Evolutionary conservation across 2,329 filamentous ascomycete species (phyloP).

Genomic region (Amauroascus verrucosus): DNA sequence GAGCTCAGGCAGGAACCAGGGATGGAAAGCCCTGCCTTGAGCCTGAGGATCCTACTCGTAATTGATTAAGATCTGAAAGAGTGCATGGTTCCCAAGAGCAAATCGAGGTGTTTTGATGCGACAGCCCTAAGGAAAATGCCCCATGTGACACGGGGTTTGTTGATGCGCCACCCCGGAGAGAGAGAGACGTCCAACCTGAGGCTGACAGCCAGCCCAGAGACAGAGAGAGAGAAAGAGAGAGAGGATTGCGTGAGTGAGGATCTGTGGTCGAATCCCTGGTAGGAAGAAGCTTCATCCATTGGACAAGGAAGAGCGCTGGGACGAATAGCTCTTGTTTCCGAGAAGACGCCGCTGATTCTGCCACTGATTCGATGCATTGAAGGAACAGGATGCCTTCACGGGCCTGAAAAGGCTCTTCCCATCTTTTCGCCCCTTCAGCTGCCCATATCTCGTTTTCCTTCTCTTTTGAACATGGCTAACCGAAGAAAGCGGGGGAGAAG

Average conservation of each 20-base stretch:
- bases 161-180: not conserved
- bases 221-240: not conserved
- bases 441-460: no score
- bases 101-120: not conserved
- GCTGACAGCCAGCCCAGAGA: not conserved
- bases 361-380: slow-evolving; percentile 5
- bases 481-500: slow-evolving; percentile 7
- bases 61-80: not conserved
- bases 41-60: not conserved
- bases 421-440: not conserved
- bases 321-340: not conserved
- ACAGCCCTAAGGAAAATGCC: not conserved
- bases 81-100: not conserved
- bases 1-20: no score
- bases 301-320: not conserved
- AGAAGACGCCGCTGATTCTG: no score
- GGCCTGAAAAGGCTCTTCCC: slow-evolving; percentile 1
- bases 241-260: not conserved
- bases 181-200: slow-evolving; percentile 1
- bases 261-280: not conserved
- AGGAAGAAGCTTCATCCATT: not conserved
- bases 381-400: slow-evolving; percentile 3
- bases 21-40: not conserved
- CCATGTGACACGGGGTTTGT: not conserved
- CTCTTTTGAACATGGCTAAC: not conserved